These are phyloP conservation scores for Endoconidiophora laricicola DNA, from an alignment of 2,329 filamentous ascomycete genomes.

Conservation along the genomic window DNA sequence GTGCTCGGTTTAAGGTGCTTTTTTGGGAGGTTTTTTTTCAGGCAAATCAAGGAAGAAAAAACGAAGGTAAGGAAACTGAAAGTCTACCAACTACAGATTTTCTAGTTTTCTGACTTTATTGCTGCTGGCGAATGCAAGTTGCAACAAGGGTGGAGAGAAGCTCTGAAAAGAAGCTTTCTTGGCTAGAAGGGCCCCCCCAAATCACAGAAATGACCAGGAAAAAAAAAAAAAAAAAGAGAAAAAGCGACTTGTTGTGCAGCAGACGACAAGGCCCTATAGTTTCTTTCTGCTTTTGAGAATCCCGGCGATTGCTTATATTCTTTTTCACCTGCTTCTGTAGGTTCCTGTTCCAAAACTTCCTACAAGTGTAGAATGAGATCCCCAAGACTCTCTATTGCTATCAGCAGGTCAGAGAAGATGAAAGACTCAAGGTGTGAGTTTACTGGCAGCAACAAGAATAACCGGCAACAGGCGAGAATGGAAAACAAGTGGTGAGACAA, in stretches of 20 bases:
- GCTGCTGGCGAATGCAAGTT: not conserved
- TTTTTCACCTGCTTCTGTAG: too few species aligned
- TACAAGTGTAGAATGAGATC: not conserved
- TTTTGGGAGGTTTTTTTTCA: not conserved
- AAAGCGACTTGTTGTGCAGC: not conserved
- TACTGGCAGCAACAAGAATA: not conserved
- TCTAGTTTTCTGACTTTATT: not conserved
- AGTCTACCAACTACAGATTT: not conserved
- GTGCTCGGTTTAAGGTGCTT: too few species aligned
- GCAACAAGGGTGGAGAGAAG: too few species aligned
- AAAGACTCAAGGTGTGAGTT: not conserved
- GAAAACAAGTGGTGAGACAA: slow-evolving; percentile 9
- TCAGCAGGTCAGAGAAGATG: not conserved
- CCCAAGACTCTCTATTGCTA: not conserved
- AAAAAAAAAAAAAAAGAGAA: not conserved
- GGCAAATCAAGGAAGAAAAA: slow-evolving; percentile 1
- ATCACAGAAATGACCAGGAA: not conserved
- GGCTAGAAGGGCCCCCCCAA: not conserved
- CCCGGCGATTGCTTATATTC: too few species aligned
- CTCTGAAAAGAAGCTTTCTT: too few species aligned
- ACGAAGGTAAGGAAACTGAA: not conserved
- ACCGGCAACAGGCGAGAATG: slow-evolving; percentile 10
- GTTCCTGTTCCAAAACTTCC: not conserved
- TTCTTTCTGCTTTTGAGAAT: not conserved
- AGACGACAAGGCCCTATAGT: not conserved